Evolutionary conservation across 805 yeast genomes (phyloP), one percentile per base, ranked within the genome.

Genomic region (Blastobotrys mokoenaii): DNA sequence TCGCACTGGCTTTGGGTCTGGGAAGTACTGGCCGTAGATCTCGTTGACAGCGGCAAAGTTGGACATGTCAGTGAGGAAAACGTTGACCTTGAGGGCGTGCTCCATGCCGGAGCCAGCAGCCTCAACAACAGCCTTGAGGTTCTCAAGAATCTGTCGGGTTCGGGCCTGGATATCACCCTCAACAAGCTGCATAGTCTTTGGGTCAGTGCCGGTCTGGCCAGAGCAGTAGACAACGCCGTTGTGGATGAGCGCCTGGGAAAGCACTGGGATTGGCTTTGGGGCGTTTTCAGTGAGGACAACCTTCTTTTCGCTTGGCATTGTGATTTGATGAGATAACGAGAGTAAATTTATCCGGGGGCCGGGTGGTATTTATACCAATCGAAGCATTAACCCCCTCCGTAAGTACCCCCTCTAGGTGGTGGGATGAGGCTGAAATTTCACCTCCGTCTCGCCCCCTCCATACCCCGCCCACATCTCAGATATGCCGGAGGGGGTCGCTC

Each of bases 211-310:
- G 17, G 45, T 77, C 67, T 86, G 95, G 46, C 95, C 95, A 44
- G 93, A 83, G 43, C 86, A 88, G 62, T 80, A 86, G 62, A 86
- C 66, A 63, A 84, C 41, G 51, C 65, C 71, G 64, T 84, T 84
- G 54, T 77, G 88, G 67, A 82, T 84, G 63, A 85, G 75, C 40
- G 95, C 95, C 64, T 86, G 96, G 14, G 95, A 84, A 62, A 85
- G 84, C 6, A 90, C 75, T 34, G 93, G 95, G 35, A 93, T 94
- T 49, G 95, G 90, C 46, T 90, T 85, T 55, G 96, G 95, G 29
- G 95, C 94, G 52, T 72, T 71, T 47, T 77, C 69, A 41, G 93
- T 79, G 56, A 73, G 72, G 46, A 84, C 40, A 46, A 84, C 38
- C 34, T 46, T 44, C 36, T 48, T 40, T 32, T 36, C 17, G 38